Base-by-base conservation (phyloP, 208 protist genomes). In the Trypanosoma mega region DNA sequence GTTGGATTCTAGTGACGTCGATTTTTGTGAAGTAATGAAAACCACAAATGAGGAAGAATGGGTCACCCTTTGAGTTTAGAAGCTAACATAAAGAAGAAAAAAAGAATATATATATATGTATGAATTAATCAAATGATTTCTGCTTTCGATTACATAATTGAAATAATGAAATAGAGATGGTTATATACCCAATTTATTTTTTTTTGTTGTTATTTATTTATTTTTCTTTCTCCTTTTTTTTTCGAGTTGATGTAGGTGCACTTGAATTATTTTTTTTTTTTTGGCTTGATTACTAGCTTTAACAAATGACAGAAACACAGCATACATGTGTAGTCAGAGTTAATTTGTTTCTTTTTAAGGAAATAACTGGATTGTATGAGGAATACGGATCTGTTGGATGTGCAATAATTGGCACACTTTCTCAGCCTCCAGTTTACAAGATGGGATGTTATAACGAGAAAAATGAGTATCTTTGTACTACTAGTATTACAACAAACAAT, bases 21-120 rank as follows among this genome's bases (percentile, higher is more conserved):
- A 94, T 67, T 94, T 85, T 53, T 78, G 64, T 33, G 72, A 84
- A 55, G 44, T 90, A 34, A 68, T 71, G 39, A 89, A 82, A 46
- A 78, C 72, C 29, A 79, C 78, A 8, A 83, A 85, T 48, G 76
- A 87, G 39, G 85, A 92, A n/a, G 61, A 74, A 57, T 94, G 87
- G 87, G 64, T 94, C 29, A 91, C 72, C 26, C 72, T 94, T 37
- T 93, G 78, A 59, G 21, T 48, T 49, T 24, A 56, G 43, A 54
- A 24, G 24, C 14, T 18, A n/a, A 34, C 9, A 44, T 21, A 50
- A n/a, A 31, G 8, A 50, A n/a, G 14, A n/a, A 50, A n/a, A 50
- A 14, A 50, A 14, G 14, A n/a, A 50, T 50, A 50, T 50, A 30
- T 50, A 50, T 30, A 24, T 50, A 30, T 50, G 14, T 30, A 30